Conservation (phyloP, 1,284 basidiomycete species). For the Cryptococcus wingfieldii region DNA sequence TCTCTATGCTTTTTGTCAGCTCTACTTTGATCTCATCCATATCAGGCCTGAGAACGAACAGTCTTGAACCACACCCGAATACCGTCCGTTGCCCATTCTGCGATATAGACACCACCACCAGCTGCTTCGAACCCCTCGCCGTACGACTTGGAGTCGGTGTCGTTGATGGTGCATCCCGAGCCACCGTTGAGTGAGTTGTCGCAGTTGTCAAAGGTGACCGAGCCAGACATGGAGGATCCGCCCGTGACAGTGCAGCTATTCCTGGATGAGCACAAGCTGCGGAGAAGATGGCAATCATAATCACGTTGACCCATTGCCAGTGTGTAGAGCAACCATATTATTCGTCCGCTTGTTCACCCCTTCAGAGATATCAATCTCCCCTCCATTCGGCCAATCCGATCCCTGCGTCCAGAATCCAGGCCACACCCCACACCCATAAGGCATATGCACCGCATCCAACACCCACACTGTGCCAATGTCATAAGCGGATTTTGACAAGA, state of each 20-base stretch:
- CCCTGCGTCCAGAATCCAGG: slow-evolving; percentile 37
- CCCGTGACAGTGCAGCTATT: slow-evolving; percentile 23
- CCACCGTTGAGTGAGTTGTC: slow-evolving; percentile 49
- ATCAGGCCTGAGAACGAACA: slow-evolving; percentile 50
- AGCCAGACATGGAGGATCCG: slow-evolving; percentile 21
- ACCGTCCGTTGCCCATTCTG: slow-evolving; percentile 58
- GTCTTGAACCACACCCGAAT: slow-evolving; percentile 70
- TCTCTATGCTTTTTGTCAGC: slow-evolving; percentile 46
- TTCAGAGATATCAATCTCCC: slow-evolving; percentile 46
- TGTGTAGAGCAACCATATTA: slow-evolving; percentile 46
- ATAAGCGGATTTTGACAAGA: slow-evolving; percentile 59
- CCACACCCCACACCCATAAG: slow-evolving; percentile 48
- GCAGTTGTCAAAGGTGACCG: slow-evolving; percentile 33
- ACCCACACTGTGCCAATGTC: slow-evolving; percentile 63
- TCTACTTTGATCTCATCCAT: background rate
- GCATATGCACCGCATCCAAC: slow-evolving; percentile 64
- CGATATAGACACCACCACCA: slow-evolving; percentile 67
- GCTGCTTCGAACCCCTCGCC: slow-evolving; percentile 61
- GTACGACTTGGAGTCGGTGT: slow-evolving; percentile 57
- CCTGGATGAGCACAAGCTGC: background rate
- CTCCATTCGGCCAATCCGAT: slow-evolving; percentile 36
- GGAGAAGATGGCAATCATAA: slow-evolving; percentile 4
- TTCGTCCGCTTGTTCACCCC: slow-evolving; percentile 37
- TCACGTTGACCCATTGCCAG: slow-evolving; percentile 15
- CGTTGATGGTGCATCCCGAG: slow-evolving; percentile 60